Evolutionary conservation across 2,329 filamentous ascomycete species (phyloP), one percentile per base, ranked within the genome.

Genomic region (Penicillium aurantiogriseum): DNA sequence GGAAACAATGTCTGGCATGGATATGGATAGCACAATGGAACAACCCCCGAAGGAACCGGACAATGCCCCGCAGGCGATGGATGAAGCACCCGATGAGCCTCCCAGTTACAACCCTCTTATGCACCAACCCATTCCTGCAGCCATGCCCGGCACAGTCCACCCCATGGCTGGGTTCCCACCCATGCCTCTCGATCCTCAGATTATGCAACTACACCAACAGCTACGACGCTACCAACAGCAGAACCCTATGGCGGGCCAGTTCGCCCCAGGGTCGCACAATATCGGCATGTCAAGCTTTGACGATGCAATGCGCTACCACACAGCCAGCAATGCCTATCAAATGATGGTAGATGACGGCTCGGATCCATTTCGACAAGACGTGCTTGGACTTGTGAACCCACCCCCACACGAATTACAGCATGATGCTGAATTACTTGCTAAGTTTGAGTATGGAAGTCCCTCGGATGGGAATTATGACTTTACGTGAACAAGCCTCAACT

Each of bases 161-260:
- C 67, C 74, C 23, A 75, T 80, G 62, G 66, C 73, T 23, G 71
- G 75, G 33, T 79, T 77, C 56, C 71, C 78, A 58, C 76, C 81
- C 42, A 77, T 86, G 71, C 83, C 84, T 2, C 78, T 85, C 42
- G 85, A 88, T 58, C 84, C 85, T 2, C 83, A 84, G 38, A 84
- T 87, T 47, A 86, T 86, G 62, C 79, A 81, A 61, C 72, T 81
- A 29, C 74, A 79, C 44, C 70, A 77, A 35, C 77, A 79, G 51
- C 69, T 80, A 3, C 68, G 74, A 33, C 68, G 74, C 21, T 77
- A 75, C 46, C 74, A 74, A 51, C 68, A 74, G 23, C 74, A 77
- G 47, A 73, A 72, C 49, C 61, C 68, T 38, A 74, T 77, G 56
- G 21, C 49, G 7, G 68, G 73, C 52, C 70, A 70, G 1, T 77